Conservation (phyloP, 2,329 filamentous ascomycete species). For the Ceratocystis cubensis region DNA sequence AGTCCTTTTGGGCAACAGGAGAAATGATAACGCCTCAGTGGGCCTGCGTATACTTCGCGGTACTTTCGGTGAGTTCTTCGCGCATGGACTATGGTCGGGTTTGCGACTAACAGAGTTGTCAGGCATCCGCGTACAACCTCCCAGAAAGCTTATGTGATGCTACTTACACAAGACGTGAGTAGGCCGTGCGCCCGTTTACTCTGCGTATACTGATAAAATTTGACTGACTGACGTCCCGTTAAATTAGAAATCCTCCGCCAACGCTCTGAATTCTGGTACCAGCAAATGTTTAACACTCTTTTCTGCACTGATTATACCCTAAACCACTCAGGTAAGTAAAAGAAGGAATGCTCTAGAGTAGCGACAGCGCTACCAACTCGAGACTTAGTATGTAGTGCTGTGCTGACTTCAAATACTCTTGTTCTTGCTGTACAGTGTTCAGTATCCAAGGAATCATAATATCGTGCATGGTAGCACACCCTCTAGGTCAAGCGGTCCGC, state of each 20-base stretch:
- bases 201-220: neutral
- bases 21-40: constrained; percentile 12
- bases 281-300: constrained; percentile 12
- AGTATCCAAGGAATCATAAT: constrained; percentile 19
- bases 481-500: constrained; percentile 17
- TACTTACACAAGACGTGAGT: constrained; percentile 4
- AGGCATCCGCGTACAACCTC: constrained; percentile 19
- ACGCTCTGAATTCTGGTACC: constrained; percentile 11
- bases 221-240: neutral
- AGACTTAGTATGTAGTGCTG: no score
- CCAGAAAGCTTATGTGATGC: constrained; percentile 10
- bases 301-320: constrained; percentile 11
- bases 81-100: neutral
- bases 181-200: neutral
- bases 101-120: neutral
- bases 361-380: neutral
- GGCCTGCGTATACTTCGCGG: constrained; percentile 12
- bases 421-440: neutral
- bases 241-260: neutral
- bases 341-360: neutral
- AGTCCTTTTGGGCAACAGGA: constrained; percentile 4
- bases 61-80: constrained; percentile 11
- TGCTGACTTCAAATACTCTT: neutral
- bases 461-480: constrained; percentile 20
- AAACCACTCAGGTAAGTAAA: constrained; percentile 14